These are phyloP conservation scores for Ophiostoma sp. DNA, from an alignment of 2,329 filamentous ascomycete genomes.

Conservation along the genomic window DNA sequence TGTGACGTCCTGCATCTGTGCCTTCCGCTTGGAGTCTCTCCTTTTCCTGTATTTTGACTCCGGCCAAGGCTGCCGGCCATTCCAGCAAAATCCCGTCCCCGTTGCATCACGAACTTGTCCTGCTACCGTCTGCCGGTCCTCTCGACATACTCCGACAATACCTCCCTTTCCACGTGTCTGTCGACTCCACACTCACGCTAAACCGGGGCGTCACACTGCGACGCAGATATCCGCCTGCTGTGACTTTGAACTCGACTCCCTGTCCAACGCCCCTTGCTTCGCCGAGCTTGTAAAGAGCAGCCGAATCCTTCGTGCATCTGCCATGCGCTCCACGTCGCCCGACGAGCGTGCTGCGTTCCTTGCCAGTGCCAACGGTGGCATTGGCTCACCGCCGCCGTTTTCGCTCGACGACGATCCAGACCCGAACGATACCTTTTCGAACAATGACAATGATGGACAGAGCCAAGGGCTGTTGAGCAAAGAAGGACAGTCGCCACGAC, in stretches of 20 bases:
- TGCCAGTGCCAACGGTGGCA: not conserved
- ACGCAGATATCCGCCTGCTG: too few species aligned
- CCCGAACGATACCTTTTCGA: not conserved
- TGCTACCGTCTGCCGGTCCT: not conserved
- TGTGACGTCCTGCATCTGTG: not conserved
- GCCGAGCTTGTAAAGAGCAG: too few species aligned
- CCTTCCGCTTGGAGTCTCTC: not conserved
- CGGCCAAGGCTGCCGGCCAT: not conserved
- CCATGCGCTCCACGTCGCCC: constrained; percentile 15
- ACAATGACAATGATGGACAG: not conserved
- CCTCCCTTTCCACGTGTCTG: not conserved
- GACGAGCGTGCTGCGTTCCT: constrained; percentile 23
- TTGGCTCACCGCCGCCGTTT: constrained; percentile 3
- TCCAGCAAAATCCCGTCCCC: not conserved
- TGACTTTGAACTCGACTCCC: too few species aligned
- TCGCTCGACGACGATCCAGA: constrained; percentile 15
- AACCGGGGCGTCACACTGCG: too few species aligned
- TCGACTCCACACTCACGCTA: too few species aligned
- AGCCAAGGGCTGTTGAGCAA: constrained; percentile 3
- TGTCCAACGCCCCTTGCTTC: too few species aligned
- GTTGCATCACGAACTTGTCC: not conserved
- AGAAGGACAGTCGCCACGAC: not conserved
- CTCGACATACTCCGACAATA: not conserved
- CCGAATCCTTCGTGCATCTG: too few species aligned
- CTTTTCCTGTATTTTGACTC: not conserved